Evolutionary conservation across 306 rosid genomes (phyloP), one percentile per base, ranked within the genome.

Genomic region (Aeschynomene evenia): DNA sequence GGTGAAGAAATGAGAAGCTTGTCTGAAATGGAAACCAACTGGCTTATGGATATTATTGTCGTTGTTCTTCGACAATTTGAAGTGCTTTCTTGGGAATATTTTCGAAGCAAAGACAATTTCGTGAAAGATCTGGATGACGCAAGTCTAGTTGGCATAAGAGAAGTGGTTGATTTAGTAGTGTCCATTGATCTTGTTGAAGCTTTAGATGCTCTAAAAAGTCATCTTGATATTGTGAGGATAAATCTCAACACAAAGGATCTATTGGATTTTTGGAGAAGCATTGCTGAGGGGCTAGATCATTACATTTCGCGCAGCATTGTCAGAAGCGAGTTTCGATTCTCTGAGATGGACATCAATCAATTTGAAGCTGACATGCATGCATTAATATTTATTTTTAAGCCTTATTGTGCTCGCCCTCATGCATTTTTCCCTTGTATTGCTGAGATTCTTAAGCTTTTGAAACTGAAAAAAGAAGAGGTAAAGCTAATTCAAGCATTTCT

Each of bases 281-380:
- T 81, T 31, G 92, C 92, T 2, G 87, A 87, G 26, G 96, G 92
- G 50, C 82, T 89, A 12, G 92, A 89, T 69, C 90, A 81, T 78
- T 89, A 81, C 83, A 71, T 89, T 72, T 85, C 74, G 15, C 4
- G 77, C 77, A 75, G 86, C 78, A 53, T 43, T 24, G 76, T 74
- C 64, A 57, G 39, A 54, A 77, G 70, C 22, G 76, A 77, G 80
- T 45, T 73, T 74, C 75, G 60, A 48, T 75, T 83, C 68, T 68
- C 65, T 59, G 33, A 68, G 52, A 48, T 53, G 34, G 76, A 85
- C 59, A 66, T 67, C 64, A 29, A 37, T 63, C 91, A 83, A 80
- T 81, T 87, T 63, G 87, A 83, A 64, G 77, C 55, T 31, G 96
- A 89, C 64, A 83, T 83, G 80, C 83, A 81, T 36, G 92, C 87